phyloP scores from a whole-genome alignment of 768 basidiomycete genomes.

The Epithele typhae region DNA sequence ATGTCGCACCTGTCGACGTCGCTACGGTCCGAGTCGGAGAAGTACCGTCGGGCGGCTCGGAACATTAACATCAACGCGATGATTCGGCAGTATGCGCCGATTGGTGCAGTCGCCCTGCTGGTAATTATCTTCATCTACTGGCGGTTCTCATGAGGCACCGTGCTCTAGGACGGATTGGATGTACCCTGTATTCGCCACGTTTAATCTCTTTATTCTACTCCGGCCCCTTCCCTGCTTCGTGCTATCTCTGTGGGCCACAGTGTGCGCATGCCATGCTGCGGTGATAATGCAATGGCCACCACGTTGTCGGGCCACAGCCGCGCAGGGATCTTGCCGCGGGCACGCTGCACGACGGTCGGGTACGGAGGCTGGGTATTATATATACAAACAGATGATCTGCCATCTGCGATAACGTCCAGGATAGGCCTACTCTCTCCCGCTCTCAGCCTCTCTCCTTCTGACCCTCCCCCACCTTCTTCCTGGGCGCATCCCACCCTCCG shows the following conservation, averaged over 20 bases:
- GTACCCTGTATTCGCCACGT: constrained; percentile 11
- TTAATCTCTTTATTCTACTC: constrained; percentile 5
- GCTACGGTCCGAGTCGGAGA: constrained; percentile 93
- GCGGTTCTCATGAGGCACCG: constrained; percentile 56
- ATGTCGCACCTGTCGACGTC: constrained; percentile 98
- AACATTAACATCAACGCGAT: constrained; percentile 94
- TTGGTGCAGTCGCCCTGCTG: constrained; percentile 78
- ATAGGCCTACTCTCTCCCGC: too few species aligned
- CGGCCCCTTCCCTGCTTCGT: neutral
- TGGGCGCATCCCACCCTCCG: neutral
- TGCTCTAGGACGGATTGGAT: constrained; percentile 9
- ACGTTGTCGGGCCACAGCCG: constrained; percentile 13
- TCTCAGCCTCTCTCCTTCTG: constrained; percentile 1
- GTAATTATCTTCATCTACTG: constrained; percentile 75
- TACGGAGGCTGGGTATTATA: constrained; percentile 16
- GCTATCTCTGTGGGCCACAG: too few species aligned
- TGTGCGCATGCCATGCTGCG: too few species aligned
- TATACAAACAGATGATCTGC: constrained; percentile 13
- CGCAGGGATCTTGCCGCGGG: constrained; percentile 21
- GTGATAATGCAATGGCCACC: too few species aligned
- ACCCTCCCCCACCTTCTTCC: neutral
- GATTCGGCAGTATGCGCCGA: constrained; percentile 92
- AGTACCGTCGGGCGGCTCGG: constrained; percentile 91
- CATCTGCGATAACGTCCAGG: constrained; percentile 17
- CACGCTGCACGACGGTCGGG: constrained; percentile 21